phyloP scores from a whole-genome alignment of 2,329 filamentous ascomycete species.

The Fusarium dimerum region DNA sequence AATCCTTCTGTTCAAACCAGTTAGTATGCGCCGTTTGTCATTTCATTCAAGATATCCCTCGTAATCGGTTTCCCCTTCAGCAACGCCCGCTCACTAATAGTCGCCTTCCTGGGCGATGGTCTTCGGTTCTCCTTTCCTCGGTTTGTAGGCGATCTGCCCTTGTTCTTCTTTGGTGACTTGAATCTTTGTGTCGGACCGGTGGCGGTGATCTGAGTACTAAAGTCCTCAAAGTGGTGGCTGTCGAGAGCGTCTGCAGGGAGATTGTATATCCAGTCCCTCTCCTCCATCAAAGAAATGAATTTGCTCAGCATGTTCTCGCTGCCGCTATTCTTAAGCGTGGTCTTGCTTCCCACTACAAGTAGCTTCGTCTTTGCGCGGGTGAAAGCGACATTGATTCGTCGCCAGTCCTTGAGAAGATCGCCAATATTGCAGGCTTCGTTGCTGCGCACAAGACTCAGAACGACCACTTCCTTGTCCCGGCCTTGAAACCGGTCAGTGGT shows the following conservation, averaged over 20 bases:
- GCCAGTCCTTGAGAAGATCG: constrained; percentile 87
- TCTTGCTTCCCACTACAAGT: constrained; percentile 79
- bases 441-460: constrained; percentile 83
- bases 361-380: constrained; percentile 92
- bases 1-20: constrained; percentile 12
- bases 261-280: constrained; percentile 77
- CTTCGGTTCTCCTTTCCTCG: constrained; percentile 47
- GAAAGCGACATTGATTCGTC: constrained; percentile 92
- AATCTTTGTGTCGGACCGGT: constrained; percentile 29
- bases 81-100: constrained; percentile 61
- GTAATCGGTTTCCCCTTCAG: constrained; percentile 69
- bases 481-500: constrained; percentile 97
- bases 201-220: constrained; percentile 49
- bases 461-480: constrained; percentile 88
- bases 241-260: constrained; percentile 65
- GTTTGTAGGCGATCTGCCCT: constrained; percentile 13
- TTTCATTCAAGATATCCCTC: constrained; percentile 77
- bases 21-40: constrained; percentile 48
- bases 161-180: constrained; percentile 33
- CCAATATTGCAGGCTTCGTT: constrained; percentile 85
- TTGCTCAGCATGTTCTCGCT: constrained; percentile 73
- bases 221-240: constrained; percentile 67
- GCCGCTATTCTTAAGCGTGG: constrained; percentile 74
- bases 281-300: constrained; percentile 77
- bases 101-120: constrained; percentile 55